Base-by-base conservation (phyloP, 2,329 filamentous ascomycete species). In the Diatrype stigma region DNA sequence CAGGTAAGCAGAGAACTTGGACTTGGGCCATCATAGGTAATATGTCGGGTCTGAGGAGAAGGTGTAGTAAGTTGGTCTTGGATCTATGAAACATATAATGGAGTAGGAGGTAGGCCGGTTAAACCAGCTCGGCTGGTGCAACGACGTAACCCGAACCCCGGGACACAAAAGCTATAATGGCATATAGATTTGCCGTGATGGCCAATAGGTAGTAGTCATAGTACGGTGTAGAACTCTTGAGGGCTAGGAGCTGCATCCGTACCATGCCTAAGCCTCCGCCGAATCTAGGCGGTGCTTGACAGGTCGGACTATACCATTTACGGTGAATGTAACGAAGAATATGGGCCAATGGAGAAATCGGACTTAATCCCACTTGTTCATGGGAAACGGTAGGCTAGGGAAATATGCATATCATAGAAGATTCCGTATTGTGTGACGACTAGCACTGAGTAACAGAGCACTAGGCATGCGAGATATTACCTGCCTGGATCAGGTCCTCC, bases 321-420 rank as follows among this genome's bases (percentile, higher is more conserved):
- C 47, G 56, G 56, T 53, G 48, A 55, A 58, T 55, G 55, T 58
- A 55, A 57, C 55, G 55, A 57, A 52, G 35, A 17, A 17, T 17
- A 22, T 46, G 34, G 46, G 46, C 42, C 47, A 26, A 38, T 42
- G 30, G 40, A 44, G 22, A 26, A 21, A 44, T 44, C 40, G 1
- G 40, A 44, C 40, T 10, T 4, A 16, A 28, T 16, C 40, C n/a
- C 12, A 7, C 21, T 44, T 16, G 11, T 26, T 26, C 21, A 22
- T 44, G 8, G 14, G 3, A 11, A 23, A 23, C 14, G 21, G 40
- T 44, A 44, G 22, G 22, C 19, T 14, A n/a, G 14, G 22, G 40
- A 19, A 16, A 11, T 17, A 28, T 17, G 40, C 22, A 42, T 6
- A 12, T 30, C 26, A 30, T 30, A 30, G 10, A 6, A 30, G 10